Base-by-base conservation (phyloP, 345 rosid genomes). In the Salix caprea region DNA sequence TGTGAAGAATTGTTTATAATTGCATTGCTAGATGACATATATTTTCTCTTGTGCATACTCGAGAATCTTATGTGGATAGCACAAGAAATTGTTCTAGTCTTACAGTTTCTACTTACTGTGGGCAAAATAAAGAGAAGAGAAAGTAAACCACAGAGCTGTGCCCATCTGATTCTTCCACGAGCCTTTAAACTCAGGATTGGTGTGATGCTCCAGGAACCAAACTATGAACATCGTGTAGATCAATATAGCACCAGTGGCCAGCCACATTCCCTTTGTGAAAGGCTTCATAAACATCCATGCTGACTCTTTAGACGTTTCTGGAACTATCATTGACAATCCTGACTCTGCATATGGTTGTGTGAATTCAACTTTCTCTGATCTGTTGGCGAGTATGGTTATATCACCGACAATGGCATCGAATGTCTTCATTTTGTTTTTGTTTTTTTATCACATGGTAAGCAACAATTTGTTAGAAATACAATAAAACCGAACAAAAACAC, bases 81-180 rank as follows among this genome's bases (percentile, higher is more conserved):
- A 40, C 44, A 40, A 2, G 50, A 44, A 44, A 44, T 44, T 46
- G 5, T 46, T 46, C 50, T 13, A 46, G 50, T 14, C 4, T 3
- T 6, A 56, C 2, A 15, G 3, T 65, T 58, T 46, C 18, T 46
- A 76, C 91, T 82, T 78, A 88, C 90, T 86, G 69, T 90, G 92
- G 37, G 91, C 90, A 30, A 87, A 85, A 84, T 87, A 87, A 48
- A 90, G 82, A 26, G 92, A 83, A 46, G 88, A 85, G 84, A 85
- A 83, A 60, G 91, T 85, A 82, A 87, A 87, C 87, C 80, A 81
- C 61, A 86, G 68, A 1, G 91, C 86, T 0, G 84, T 84, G 36
- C 79, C 67, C 6, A 88, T 71, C 80, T 88, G 90, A 19, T 77
- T 39, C 24, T 65, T 81, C 86, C 46, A 71, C 0, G 86, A 70